These are phyloP conservation scores for Ceriops decandra DNA, from an alignment of 345 rosid species.

Conservation along the genomic window DNA sequence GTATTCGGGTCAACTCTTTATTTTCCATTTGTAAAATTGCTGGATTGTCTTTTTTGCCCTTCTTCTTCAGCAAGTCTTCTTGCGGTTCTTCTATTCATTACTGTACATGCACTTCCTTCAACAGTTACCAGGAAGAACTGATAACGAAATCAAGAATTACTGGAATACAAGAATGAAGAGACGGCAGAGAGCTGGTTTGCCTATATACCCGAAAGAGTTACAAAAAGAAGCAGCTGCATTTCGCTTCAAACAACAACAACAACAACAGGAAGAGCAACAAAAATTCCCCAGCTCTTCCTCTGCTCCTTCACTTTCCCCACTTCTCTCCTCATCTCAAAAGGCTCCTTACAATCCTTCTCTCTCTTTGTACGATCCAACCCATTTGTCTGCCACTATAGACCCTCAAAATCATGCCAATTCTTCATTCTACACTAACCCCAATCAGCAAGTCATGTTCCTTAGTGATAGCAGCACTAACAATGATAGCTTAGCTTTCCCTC, in stretches of 20 bases:
- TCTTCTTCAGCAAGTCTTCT: not conserved
- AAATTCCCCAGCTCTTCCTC: slow-evolving; percentile 9
- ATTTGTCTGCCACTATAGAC: not conserved
- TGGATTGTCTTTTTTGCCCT: no score
- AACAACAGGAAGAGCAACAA: slow-evolving; percentile 8
- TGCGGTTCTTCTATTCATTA: not conserved
- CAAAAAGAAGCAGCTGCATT: slow-evolving; percentile 32
- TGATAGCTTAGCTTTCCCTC: slow-evolving; percentile 27
- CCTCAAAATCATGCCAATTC: slow-evolving; percentile 16
- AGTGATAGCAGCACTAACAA: slow-evolving; percentile 3
- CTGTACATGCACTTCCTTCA: not conserved
- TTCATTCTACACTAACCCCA: slow-evolving; percentile 18
- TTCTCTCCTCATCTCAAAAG: not conserved
- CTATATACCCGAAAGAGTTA: slow-evolving; percentile 61
- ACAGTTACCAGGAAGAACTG: slow-evolving; percentile 85
- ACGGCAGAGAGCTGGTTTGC: slow-evolving; percentile 66
- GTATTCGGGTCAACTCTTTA: no score
- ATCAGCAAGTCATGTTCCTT: slow-evolving; percentile 15
- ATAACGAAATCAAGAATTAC: slow-evolving; percentile 85
- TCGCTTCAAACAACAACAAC: slow-evolving; percentile 19
- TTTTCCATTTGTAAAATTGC: no score
- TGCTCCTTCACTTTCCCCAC: not conserved
- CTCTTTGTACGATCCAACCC: slow-evolving; percentile 11
- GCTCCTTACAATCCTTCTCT: not conserved
- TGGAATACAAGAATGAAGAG: slow-evolving; percentile 89